Evolutionary conservation across 1,284 basidiomycete genomes (phyloP), one percentile per base, ranked within the genome.

Genomic region (Chalciporus sp.): DNA sequence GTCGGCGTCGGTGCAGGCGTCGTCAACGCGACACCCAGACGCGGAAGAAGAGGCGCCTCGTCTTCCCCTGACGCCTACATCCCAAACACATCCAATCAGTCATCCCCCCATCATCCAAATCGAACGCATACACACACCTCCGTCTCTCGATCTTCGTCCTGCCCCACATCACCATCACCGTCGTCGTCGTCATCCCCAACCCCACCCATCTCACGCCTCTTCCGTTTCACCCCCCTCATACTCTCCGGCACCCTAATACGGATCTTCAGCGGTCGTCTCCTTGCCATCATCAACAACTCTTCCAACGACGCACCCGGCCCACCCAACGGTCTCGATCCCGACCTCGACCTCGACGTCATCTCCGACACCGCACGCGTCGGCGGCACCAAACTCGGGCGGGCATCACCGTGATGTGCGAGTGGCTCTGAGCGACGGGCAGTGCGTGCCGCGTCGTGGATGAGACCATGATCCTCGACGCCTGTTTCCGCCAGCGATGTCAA

Each of bases 251-350:
- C 3, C 27, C 23, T 57, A 4, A 58, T 11, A 3, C 14, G 29
- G n/a, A 56, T 57, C 48, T 37, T 60, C 2, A 52, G 26, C 17
- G 56, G 50, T 1, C 31, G 35, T 16, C 58, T 53, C 41, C 57
- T 55, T 12, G 70, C 65, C 1, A 70, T 53, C 19, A 45, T 0
- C 14, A 19, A 23, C 2, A 68, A 43, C 33, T 72, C 58, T 0
- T 49, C 44, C 44, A 68, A 3, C 16, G 67, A 59, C 4, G 70
- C 59, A 2, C 19, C 31, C 3, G 65, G 63, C 2, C 69, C 70
- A 4, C 69, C 64, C 19, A 33, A 20, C 7, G 39, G 12, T 17
- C n/a, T 33, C 37, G 29, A 37, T 14, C 23, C 43, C 19, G 23
- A 4, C 12, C 35, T n/a, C 14, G 50, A 7, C 17, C 20, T 9